Conservation (phyloP, 495 filamentous ascomycete genomes). For the Xylaria flabelliformis region DNA sequence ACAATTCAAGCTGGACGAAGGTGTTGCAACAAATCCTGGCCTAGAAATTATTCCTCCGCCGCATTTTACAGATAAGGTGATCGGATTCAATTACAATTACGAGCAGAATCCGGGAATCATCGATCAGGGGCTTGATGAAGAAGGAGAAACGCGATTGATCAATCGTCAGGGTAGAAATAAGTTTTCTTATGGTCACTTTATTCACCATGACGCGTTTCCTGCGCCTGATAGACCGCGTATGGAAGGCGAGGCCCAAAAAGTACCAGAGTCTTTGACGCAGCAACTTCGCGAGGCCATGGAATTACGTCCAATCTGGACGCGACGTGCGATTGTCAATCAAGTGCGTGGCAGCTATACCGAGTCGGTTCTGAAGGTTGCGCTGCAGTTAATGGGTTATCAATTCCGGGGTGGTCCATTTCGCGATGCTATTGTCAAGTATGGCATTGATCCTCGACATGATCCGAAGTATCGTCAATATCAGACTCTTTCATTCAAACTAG, state of each 20-base stretch:
- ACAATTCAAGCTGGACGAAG: slow-evolving; percentile 72
- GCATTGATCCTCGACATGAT: slow-evolving; percentile 81
- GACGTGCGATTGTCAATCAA: slow-evolving; percentile 75
- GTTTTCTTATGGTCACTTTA: slow-evolving; percentile 65
- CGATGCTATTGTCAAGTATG: slow-evolving; percentile 82
- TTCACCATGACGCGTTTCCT: slow-evolving; percentile 60
- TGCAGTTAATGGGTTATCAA: slow-evolving; percentile 83
- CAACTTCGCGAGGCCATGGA: slow-evolving; percentile 67
- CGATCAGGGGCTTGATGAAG: slow-evolving; percentile 41
- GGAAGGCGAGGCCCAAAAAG: slow-evolving; percentile 50
- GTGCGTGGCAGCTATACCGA: slow-evolving; percentile 56
- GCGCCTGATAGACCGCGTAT: slow-evolving; percentile 42
- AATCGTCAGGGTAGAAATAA: slow-evolving; percentile 48
- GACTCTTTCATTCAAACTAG: slow-evolving; percentile 77
- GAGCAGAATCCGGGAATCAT: slow-evolving; percentile 59
- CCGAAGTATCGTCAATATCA: slow-evolving; percentile 82
- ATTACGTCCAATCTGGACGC: slow-evolving; percentile 83
- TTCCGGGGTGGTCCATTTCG: slow-evolving; percentile 91
- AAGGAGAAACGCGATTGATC: slow-evolving; percentile 28
- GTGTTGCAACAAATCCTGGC: slow-evolving; percentile 61
- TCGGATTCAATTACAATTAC: slow-evolving; percentile 73
- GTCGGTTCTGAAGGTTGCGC: slow-evolving; percentile 63
- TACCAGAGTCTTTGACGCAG: slow-evolving; percentile 63
- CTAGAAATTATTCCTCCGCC: slow-evolving; percentile 83
- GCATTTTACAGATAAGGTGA: slow-evolving; percentile 66